Evolutionary conservation across 805 yeast species (phyloP), one percentile per base, ranked within the genome.

Genomic region (Yamadazyma philogaea): DNA sequence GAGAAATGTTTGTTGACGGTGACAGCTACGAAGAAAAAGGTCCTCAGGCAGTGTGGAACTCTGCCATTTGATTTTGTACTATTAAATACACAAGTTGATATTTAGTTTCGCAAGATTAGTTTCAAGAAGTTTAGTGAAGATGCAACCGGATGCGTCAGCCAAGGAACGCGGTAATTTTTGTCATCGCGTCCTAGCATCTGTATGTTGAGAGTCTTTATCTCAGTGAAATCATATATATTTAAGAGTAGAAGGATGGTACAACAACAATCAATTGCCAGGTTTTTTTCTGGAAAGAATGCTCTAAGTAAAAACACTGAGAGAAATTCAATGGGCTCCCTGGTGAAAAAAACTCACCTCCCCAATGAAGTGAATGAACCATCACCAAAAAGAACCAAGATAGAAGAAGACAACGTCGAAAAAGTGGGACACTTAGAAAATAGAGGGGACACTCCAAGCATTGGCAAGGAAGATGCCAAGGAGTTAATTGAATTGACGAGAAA

Each of bases 1-100:
- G 73, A 20, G 89, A 84, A 33, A 68, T 80, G 55, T 89, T 78
- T 60, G 72, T 88, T 19, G 79, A 81, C 37, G 75, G 78, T 49
- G 86, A 81, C 28, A 81, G 77, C 39, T 90, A 88, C 60, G 79
- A 79, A 49, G 89, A 82, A 50, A 74, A 70, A 37, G 97, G 97
- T 0, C 96, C 97, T 14, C 70, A 77, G 47, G 81, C 86, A 24
- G 75, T 89, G 36, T 89, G 96, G 96, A 87, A 81, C 44, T 70
- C 62, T 17, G 33, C 27, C 14, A 44, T 44, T 30, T 44, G 33
- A 32, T 24, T 36, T 10, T 26, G 40, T 37, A 37, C 32, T 28
- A 19, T 37, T 37, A 37, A 7, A 21, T 34, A 34, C 10, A 24
- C 28, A 24, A 24, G 28, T 24, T 11, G 28, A 24, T 24, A 11